Base-by-base conservation (phyloP, 73 alveolate species). In the Effrenium voratum region DNA sequence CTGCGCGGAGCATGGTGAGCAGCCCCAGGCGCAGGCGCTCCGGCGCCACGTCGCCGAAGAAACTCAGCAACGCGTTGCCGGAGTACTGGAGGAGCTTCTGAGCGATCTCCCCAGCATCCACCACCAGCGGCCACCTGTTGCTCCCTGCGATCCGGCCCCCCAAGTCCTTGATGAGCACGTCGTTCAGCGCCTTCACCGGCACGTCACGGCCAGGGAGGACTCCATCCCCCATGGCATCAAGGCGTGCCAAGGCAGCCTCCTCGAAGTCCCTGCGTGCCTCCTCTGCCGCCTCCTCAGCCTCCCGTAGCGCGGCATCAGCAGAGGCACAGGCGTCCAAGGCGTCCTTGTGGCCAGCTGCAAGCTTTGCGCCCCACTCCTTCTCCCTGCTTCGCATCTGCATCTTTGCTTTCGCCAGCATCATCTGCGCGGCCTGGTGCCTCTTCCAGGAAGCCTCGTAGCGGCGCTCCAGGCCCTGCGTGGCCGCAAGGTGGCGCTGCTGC, bases 271-370 rank as follows among this genome's bases (percentile, higher is more conserved):
- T 1, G 49, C 72, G 45, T 2, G 91, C 91, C 91, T 81, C 91
- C 34, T 81, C 83, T 30, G 93, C 72, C 34, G 38, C 12, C 19
- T 1, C 52, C 72, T 87, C 95, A 8, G 95, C 95, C 45, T 70
- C 52, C 47, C 63, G 95, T 70, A 87, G 26, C 40, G 82, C 85
- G 13, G 77, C 82, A 28, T 87, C 95, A 3, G 95, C 95, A 3
- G 95, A 87, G 72, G 95, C 95, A 75, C 95, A 87, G 40, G 95
- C 95, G 34, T 59, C 95, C 83, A 87, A 13, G 49, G 95, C 95
- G 44, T 87, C 95, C 95, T 87, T 60, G 95, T 87, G 95, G 12
- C 95, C 95, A 1, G 95, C 95, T 10, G 95, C 95, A 83, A 87
- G 68, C 70, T 87, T 60, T 16, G 57, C 59, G n/a, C 95, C 95